Evolutionary conservation across 345 rosid genomes (phyloP), one percentile per base, ranked within the genome.

Genomic region (Syzygium jambos): DNA sequence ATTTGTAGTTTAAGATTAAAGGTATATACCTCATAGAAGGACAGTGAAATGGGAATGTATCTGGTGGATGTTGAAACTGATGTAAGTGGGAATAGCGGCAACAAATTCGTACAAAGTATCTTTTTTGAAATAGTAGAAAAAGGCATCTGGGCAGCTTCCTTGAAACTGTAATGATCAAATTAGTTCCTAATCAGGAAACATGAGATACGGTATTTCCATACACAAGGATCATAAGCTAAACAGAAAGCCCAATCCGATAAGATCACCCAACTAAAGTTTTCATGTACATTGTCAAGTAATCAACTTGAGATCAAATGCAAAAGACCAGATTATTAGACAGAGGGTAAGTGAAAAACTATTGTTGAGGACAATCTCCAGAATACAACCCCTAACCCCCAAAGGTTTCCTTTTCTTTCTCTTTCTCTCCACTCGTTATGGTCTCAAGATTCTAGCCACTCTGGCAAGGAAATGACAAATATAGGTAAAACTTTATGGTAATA

Each of bases 61-160:
- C 54, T 82, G 68, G 91, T 85, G 57, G 95, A 91, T 86, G 90
- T 80, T 88, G 92, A 87, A 68, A 68, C 46, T 30, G 92, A 91
- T 43, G 90, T 90, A 87, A 95, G 92, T 73, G 96, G 96, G 90
- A 90, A 87, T 52, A 41, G 61, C 27, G 87, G 87, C 46, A 34
- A 46, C 87, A 93, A 88, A 92, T 93, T 94, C 89, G 91, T 89
- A 86, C 94, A 95, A 85, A 92, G 86, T 90, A 96, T 93, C 93
- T 93, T 94, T 82, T 90, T 88, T 46, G 98, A 95, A 88, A 96
- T 93, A 22, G 98, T 89, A 85, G 95, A 91, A 89, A 95, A 85
- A 30, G 98, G 98, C 96, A 93, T 94, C 87, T 89, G 92, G 88
- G 95, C 95, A 89, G 98, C 98, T 91, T 92, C 93, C 95, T 95